phyloP scores from a whole-genome alignment of 1,139 yeast species.

The Debaryomycetaceae sp. region DNA sequence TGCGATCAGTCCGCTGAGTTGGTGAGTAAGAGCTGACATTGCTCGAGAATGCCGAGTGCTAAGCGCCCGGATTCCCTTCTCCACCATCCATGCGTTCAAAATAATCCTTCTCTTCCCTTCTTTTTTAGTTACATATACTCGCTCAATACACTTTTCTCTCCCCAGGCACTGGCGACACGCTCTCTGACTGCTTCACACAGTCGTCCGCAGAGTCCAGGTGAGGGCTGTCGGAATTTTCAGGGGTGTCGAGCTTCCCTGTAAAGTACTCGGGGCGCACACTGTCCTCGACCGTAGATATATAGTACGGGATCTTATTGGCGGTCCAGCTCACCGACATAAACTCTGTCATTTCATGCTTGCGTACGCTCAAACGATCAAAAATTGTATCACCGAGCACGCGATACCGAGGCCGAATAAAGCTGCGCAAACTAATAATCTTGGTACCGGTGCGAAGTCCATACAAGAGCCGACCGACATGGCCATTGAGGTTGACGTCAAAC shows the following conservation, averaged over 20 bases:
- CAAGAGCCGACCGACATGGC: slow-evolving; percentile 55
- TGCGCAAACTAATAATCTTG: slow-evolving; percentile 66
- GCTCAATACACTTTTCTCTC: no score
- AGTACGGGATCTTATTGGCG: slow-evolving; percentile 71
- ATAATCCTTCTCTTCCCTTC: no score
- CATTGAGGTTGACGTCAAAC: slow-evolving; percentile 64
- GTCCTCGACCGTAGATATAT: slow-evolving; percentile 58
- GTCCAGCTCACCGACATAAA: slow-evolving; percentile 83
- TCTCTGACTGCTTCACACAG: no score
- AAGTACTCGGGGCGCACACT: slow-evolving; percentile 9
- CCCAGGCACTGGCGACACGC: no score
- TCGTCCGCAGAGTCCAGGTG: no score
- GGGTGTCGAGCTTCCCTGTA: slow-evolving; percentile 4
- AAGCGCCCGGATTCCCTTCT: no score
- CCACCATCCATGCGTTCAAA: no score
- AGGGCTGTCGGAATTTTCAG: neutral
- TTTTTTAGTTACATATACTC: no score
- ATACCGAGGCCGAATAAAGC: slow-evolving; percentile 54
- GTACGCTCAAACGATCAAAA: slow-evolving; percentile 56
- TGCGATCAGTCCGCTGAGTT: no score
- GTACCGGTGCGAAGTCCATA: slow-evolving; percentile 60
- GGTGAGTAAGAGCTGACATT: no score
- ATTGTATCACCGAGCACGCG: slow-evolving; percentile 45
- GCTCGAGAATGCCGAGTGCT: no score
- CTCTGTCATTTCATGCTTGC: slow-evolving; percentile 53